Conservation (phyloP, 1,284 basidiomycete species). For the Rhodotorula sp. region DNA sequence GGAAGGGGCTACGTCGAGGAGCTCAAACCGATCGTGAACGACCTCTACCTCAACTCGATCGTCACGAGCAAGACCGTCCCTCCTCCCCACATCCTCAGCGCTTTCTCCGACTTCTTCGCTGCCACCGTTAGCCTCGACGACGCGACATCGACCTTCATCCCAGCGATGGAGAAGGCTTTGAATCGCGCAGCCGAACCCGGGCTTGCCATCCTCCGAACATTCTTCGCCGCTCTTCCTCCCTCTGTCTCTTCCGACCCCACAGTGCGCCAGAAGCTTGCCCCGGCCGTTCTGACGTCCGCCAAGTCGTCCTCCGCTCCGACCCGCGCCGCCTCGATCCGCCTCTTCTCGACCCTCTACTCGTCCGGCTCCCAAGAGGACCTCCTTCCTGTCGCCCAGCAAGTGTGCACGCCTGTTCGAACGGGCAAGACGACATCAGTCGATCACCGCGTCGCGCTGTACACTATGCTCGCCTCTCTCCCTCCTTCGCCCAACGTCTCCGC, state of each 20-base stretch:
- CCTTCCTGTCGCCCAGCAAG: conserved; percentile 58
- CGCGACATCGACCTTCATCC: conserved; percentile 57
- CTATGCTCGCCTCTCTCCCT: conserved; percentile 63
- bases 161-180: conserved; percentile 68
- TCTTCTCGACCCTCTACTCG: conserved; percentile 56
- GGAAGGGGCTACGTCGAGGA: conserved; percentile 34
- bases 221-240: conserved; percentile 50
- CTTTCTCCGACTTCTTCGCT: conserved; percentile 58
- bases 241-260: conserved; percentile 60
- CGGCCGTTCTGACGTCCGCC: conserved; percentile 64
- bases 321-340: conserved; percentile 59
- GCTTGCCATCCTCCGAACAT: conserved; percentile 56
- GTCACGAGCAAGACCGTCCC: conserved; percentile 37
- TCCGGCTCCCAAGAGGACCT: conserved; percentile 24
- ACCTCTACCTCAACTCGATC: conserved; percentile 39
- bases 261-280: conserved; percentile 60
- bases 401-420: conserved; percentile 68
- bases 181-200: conserved; percentile 60
- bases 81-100: conserved; percentile 36
- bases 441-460: conserved; percentile 76
- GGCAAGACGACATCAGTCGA: conserved; percentile 83
- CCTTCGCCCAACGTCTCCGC: conserved; percentile 57
- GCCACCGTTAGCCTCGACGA: conserved; percentile 57
- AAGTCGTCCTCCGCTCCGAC: conserved; percentile 73
- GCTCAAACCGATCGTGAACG: conserved; percentile 20